Percentiles rank a stretch among this genome's conserved stretches.
Evolutionary conservation across 2,329 filamentous ascomycete genomes (phyloP).

Genomic region (Ceratocystiopsis brevicomis): DNA sequence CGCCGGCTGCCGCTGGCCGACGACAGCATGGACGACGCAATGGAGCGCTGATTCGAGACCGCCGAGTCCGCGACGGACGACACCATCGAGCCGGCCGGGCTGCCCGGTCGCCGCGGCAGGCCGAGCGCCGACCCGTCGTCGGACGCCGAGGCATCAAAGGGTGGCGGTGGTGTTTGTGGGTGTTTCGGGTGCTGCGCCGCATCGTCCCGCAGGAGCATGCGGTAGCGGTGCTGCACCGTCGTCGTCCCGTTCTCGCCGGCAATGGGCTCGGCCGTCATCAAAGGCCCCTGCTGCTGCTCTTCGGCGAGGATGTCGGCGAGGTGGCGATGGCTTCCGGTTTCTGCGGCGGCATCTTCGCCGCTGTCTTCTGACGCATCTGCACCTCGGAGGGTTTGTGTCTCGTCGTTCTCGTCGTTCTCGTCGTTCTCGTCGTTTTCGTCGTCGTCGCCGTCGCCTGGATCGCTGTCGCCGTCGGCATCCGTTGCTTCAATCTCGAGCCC

Average conservation of each 20-base stretch:
- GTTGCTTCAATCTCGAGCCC: too few relatives aligned
- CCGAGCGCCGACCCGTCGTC: slow-evolving; percentile 32
- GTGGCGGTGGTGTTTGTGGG: too few relatives aligned
- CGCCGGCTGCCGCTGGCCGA: slow-evolving; percentile 30
- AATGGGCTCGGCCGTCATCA: too few relatives aligned
- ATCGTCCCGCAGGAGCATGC: too few relatives aligned
- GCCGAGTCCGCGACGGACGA: slow-evolving; percentile 22
- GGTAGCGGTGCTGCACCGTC: too few relatives aligned
- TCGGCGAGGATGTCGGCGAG: slow-evolving; percentile 27
- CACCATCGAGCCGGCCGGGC: slow-evolving; percentile 46
- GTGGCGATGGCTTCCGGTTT: slow-evolving; percentile 20
- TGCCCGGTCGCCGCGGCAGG: slow-evolving; percentile 37
- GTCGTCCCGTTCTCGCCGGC: too few relatives aligned
- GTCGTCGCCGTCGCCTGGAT: not conserved
- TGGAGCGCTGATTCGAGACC: slow-evolving; percentile 15
- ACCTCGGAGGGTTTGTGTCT: slow-evolving; percentile 24
- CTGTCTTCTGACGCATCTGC: too few relatives aligned
- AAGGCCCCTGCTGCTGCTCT: slow-evolving; percentile 21
- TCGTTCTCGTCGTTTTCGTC: slow-evolving; percentile 3
- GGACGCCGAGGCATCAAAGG: slow-evolving; percentile 19
- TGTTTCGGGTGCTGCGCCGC: too few relatives aligned
- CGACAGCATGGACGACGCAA: too few relatives aligned
- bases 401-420: slow-evolving; percentile 21
- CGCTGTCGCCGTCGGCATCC: not conserved
- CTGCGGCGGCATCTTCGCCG: too few relatives aligned